Evolutionary conservation across 305 asterid species (phyloP).

Genomic region (Rubia balearica): DNA sequence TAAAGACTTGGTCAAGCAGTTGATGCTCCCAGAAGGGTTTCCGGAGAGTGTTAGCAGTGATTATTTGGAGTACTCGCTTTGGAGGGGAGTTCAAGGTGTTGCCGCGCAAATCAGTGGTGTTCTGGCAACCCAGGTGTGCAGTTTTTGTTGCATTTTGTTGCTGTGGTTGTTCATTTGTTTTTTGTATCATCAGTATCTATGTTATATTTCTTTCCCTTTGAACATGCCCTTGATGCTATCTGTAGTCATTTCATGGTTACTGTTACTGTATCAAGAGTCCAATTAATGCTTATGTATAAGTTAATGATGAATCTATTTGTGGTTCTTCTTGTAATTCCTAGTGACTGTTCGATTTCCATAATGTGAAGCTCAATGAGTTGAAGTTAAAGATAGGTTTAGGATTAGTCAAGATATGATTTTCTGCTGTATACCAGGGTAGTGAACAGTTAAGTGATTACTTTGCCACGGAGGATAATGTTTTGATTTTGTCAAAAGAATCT

Average conservation of each 20-base stretch:
- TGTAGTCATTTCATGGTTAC: neutral
- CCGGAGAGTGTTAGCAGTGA: conserved; percentile 89
- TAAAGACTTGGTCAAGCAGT: conserved; percentile 35
- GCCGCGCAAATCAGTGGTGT: conserved; percentile 96
- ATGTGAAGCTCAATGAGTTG: neutral
- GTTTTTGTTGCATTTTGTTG: neutral
- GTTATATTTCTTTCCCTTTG: neutral
- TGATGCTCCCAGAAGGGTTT: conserved; percentile 85
- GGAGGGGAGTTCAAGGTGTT: conserved; percentile 96
- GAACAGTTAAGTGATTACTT: neutral
- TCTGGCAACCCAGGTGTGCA: conserved; percentile 80
- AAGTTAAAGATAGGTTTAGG: neutral
- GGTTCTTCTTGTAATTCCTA: neutral
- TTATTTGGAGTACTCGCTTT: conserved; percentile 83
- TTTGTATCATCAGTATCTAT: neutral
- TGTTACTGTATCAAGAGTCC: neutral
- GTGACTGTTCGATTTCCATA: neutral
- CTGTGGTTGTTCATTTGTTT: neutral
- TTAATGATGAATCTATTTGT: conserved; percentile 1
- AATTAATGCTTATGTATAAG: neutral
- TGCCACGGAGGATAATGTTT: neutral
- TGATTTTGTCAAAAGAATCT: neutral
- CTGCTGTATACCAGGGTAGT: neutral
- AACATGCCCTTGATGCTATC: neutral
- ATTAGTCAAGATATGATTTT: neutral